Conservation (phyloP, 2,329 filamentous ascomycete genomes). For the Aspergillus sojae region DNA sequence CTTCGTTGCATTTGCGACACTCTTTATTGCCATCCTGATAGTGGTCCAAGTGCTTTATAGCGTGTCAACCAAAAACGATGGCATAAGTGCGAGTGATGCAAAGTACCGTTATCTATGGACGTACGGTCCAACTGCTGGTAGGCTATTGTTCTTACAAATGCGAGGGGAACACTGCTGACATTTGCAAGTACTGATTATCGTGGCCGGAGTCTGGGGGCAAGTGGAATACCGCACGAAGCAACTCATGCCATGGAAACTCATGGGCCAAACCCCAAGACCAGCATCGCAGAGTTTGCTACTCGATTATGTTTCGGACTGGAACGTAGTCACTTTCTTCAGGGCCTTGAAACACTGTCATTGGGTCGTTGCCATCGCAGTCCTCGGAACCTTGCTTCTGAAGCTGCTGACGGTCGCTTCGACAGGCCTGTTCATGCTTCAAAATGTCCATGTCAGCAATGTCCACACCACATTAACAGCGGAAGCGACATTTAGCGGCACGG, state of each 20-base stretch:
- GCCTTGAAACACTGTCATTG: neutral
- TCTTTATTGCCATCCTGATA: neutral
- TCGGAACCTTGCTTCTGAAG: conserved; percentile 11
- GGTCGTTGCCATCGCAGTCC: conserved; percentile 4
- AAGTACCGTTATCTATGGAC: conserved; percentile 11
- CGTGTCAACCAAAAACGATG: conserved; percentile 1
- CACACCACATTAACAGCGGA: neutral
- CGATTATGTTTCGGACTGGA: conserved; percentile 17
- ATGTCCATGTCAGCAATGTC: neutral
- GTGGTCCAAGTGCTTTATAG: conserved; percentile 3
- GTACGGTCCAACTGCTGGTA: conserved; percentile 9
- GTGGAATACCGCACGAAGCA: conserved; percentile 15
- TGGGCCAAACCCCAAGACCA: neutral
- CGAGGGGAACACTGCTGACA: neutral
- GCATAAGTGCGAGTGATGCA: neutral
- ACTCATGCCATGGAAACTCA: conserved; percentile 13
- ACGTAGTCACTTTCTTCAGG: conserved; percentile 6
- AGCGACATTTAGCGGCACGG: conserved; percentile 2
- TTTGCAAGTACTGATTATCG: conserved; percentile 6
- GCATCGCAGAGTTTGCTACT: conserved; percentile 10
- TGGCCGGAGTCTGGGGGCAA: conserved; percentile 15
- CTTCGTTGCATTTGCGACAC: conserved; percentile 13
- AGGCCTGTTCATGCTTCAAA: conserved; percentile 13
- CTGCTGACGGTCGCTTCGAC: conserved; percentile 15
- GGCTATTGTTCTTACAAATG: neutral